Base-by-base conservation (phyloP, 495 filamentous ascomycete species). In the Talaromyces adpressus region DNA sequence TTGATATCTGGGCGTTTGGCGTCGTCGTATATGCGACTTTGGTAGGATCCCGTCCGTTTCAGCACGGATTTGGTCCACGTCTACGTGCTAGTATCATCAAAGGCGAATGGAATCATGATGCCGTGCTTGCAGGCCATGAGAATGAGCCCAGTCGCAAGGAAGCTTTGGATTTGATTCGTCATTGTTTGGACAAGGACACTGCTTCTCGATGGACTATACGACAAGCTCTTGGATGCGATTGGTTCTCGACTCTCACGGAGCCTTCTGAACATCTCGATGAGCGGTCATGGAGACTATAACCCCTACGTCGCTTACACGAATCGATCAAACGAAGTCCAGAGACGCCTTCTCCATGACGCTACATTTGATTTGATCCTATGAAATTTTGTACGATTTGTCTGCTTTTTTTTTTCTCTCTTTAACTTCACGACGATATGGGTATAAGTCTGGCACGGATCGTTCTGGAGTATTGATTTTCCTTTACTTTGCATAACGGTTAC, bases 1-100 rank as follows among this genome's bases (percentile, higher is more conserved):
- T 85, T 12, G 89, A 91, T 68, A 79, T 91, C 8, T 91, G 89
- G 88, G 87, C 89, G 0, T 89, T 84, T 65, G 89, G 88, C 9
- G 86, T 91, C 7, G 81, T 88, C 16, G 74, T 87, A 2, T 91
- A 83, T 63, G 78, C 84, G 6, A 71, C 90, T 4, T 70, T 89
- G 14, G 84, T 86, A 2, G 88, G 87, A n/a, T 81, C 80, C 9
- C 79, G 90, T 4, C 89, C 89, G 0, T 91, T 91, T 71, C 79
- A 84, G 39, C 82, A 89, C 63, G 69, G 79, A 0, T 84, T 91
- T 56, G 73, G 82, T 27, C 81, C 84, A 39, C 84, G 84, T 49
- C 77, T 89, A 30, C 79, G 79, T 62, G 75, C 81, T 62, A 82
- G 84, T 72, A 91, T 91, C 58, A 59, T 84, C 18, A 76, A 72